Base-by-base conservation (phyloP, 106 monocot species). In the Dendrobium catenatum region DNA sequence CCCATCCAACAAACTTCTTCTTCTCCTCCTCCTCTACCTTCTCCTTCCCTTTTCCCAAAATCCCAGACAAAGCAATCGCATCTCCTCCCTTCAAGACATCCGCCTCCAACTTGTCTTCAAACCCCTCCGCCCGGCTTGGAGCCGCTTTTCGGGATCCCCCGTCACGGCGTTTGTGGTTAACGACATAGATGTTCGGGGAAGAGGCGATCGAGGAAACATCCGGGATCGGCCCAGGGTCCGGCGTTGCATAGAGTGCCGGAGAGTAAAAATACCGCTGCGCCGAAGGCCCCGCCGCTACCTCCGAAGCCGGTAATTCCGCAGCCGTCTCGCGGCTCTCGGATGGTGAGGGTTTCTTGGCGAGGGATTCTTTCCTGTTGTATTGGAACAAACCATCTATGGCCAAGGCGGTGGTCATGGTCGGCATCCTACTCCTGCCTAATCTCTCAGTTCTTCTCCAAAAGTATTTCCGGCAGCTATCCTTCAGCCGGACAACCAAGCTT, bases 141-240 rank as follows among this genome's bases (percentile, higher is more conserved):
- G 3, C 73, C 4, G 19, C 74, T 2, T 43, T 20, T 19, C 43
- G 20, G 2, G 42, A 43, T 1, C 49, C 49, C 46, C 6, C 48
- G 76, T 51, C 76, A 13, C 76, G 76, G 11, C 76, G 76, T 27
- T 76, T 76, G 42, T 51, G 27, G 49, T 76, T 76, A 76, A 76
- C 42, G 13, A 76, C 47, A 49, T 76, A 76, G 22, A 16, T 76
- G 13, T 42, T 76, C 48, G 76, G 76, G 2, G 49, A 76, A 47
- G 1, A 49, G 27, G 9, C n/a, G 13, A 76, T 51, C 13, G 49
- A 76, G 10, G 76, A 76, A 47, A 48, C 48, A 76, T 76, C 76
- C 22, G 76, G 76, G 22, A 76, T 76, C 48, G 46, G 76, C 22
- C 11, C 76, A 18, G 27, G 76, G 27, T n/a, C 15, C 8, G 76